Conservation (phyloP, 129 eudicot species). For the Saposhnikovia divaricata region DNA sequence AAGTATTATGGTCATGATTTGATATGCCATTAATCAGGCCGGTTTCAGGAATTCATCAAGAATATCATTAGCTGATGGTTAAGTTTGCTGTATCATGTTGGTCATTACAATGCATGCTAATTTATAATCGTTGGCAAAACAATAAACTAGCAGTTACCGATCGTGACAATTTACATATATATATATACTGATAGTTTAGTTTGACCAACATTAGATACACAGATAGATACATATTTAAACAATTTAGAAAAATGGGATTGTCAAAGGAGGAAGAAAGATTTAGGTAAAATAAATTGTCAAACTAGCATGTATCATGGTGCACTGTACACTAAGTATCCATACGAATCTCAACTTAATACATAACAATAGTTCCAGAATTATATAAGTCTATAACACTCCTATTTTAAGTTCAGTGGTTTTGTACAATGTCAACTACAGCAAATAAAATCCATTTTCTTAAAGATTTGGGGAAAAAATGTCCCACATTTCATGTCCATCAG, state of each 20-base stretch:
- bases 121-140: not conserved
- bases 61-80: not conserved
- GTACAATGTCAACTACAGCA: not conserved
- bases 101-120: not conserved
- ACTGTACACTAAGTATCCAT: not conserved
- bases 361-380: not conserved
- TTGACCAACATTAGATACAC: not conserved
- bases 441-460: not conserved
- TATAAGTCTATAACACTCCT: not conserved
- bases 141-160: not conserved
- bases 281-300: constrained; percentile 4
- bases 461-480: not conserved
- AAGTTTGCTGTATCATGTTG: not conserved
- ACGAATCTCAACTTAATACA: not conserved
- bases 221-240: not conserved
- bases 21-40: not conserved
- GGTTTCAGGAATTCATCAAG: not conserved
- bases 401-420: not conserved
- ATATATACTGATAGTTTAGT: not conserved
- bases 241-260: constrained; percentile 10
- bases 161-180: constrained; percentile 5
- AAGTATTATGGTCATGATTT: not conserved
- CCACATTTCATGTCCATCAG: not conserved
- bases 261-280: constrained; percentile 16
- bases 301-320: constrained; percentile 16